phyloP scores from a whole-genome alignment of 2,329 filamentous ascomycete species.

The Microdochium bolleyi region DNA sequence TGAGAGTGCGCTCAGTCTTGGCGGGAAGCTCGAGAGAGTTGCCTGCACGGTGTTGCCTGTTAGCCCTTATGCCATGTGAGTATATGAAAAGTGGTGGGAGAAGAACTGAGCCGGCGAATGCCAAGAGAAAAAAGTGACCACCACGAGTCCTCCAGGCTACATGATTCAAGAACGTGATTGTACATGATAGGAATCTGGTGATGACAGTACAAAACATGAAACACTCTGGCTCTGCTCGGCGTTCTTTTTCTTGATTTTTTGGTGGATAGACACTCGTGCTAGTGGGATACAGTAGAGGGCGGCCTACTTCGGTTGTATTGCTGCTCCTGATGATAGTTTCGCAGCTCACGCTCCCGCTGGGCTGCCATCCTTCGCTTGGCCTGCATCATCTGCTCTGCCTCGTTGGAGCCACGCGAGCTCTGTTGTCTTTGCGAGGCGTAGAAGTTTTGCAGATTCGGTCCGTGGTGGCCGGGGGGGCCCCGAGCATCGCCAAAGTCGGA shows the following conservation, averaged over 20 bases:
- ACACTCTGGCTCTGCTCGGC: neutral
- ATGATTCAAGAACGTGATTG: neutral
- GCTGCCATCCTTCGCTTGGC: conserved; percentile 98
- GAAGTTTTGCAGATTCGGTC: conserved; percentile 82
- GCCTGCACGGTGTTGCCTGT: conserved; percentile 55
- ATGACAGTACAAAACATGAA: conserved; percentile 7
- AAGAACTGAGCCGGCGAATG: neutral
- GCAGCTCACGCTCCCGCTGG: conserved; percentile 96
- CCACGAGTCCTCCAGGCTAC: neutral
- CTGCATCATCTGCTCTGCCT: conserved; percentile 98
- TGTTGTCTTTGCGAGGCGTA: conserved; percentile 92
- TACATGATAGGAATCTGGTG: neutral
- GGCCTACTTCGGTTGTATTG: conserved; percentile 99
- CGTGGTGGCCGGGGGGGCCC: conserved; percentile 64
- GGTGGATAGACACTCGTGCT: conserved; percentile 16
- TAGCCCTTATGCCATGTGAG: conserved; percentile 42
- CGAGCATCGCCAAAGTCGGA: conserved; percentile 70
- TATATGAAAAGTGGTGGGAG: conserved; percentile 23
- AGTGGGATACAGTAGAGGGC: conserved; percentile 65
- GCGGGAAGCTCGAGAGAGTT: conserved; percentile 23
- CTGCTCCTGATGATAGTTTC: conserved; percentile 99
- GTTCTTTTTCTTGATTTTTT: conserved; percentile 20
- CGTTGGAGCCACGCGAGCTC: conserved; percentile 71
- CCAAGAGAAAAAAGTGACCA: conserved; percentile 14
- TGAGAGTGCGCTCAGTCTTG: conserved; percentile 83